Evolutionary conservation across 495 filamentous ascomycete genomes (phyloP).

Genomic region (Cenococcum geophilum): DNA sequence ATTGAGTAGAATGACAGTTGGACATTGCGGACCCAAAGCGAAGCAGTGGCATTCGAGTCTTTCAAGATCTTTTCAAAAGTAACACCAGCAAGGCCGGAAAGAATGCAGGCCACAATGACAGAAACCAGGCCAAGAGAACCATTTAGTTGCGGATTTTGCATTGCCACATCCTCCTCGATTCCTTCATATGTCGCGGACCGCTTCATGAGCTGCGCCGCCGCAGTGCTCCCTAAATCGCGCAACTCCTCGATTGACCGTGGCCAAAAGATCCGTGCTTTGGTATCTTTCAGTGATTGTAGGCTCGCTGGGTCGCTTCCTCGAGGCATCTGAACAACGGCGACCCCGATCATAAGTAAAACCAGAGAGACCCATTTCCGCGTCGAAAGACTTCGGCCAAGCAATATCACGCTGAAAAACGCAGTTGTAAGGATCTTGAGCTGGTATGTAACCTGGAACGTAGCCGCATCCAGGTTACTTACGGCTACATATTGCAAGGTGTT

Average conservation of each 20-base stretch:
- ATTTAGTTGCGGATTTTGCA: conserved; percentile 62
- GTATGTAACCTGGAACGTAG: conserved; percentile 86
- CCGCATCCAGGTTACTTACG: conserved; percentile 82
- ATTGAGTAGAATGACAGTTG: conserved; percentile 90
- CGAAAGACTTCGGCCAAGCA: conserved; percentile 65
- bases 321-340: conserved; percentile 82
- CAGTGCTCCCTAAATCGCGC: conserved; percentile 44
- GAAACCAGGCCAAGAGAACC: conserved; percentile 69
- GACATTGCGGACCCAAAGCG: conserved; percentile 89
- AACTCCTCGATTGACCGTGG: conserved; percentile 65
- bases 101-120: conserved; percentile 65
- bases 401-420: conserved; percentile 75
- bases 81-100: conserved; percentile 79
- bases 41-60: conserved; percentile 56
- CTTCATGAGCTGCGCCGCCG: conserved; percentile 47
- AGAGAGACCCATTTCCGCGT: conserved; percentile 72
- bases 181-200: conserved; percentile 96
- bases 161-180: conserved; percentile 71
- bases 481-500: conserved; percentile 90
- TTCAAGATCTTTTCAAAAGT: conserved; percentile 96
- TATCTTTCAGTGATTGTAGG: conserved; percentile 36
- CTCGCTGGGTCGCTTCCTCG: conserved; percentile 35
- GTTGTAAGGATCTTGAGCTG: conserved; percentile 91
- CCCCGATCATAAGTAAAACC: conserved; percentile 71
- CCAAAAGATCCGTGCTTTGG: conserved; percentile 54